These are phyloP conservation scores for Gentiana macrophylla DNA, from an alignment of 257 asterid genomes.

Conservation along the genomic window DNA sequence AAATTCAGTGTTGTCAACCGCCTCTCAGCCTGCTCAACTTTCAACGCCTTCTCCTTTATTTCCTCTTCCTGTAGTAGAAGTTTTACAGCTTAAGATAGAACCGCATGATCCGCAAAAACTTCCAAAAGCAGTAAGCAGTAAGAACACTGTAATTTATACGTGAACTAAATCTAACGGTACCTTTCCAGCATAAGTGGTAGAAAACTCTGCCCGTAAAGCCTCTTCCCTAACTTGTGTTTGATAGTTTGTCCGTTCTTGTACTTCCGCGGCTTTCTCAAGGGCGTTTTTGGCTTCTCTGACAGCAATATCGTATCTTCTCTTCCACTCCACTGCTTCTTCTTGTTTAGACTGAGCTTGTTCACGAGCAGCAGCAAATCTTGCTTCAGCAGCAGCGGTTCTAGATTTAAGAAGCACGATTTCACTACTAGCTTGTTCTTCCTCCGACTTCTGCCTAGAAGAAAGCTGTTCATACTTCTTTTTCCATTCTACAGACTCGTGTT, in stretches of 20 bases:
- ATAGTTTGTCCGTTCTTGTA: conserved; percentile 71
- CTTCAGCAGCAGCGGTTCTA: conserved; percentile 89
- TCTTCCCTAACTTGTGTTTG: conserved; percentile 81
- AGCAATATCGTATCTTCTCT: conserved; percentile 76
- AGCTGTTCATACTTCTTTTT: conserved; percentile 74
- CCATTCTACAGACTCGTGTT: conserved; percentile 73
- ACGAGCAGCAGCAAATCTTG: conserved; percentile 90
- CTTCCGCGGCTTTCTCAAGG: conserved; percentile 81
- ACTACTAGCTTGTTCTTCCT: conserved; percentile 60
- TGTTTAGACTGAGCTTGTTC: conserved; percentile 82
- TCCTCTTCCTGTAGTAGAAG: conserved; percentile 59
- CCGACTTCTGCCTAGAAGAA: conserved; percentile 57
- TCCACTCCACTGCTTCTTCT: conserved; percentile 96
- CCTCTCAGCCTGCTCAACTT: conserved; percentile 79
- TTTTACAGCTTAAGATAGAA: no score
- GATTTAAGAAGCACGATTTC: conserved; percentile 72
- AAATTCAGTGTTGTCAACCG: conserved; percentile 63
- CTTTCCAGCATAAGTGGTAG: conserved; percentile 55
- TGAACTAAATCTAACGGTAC: conserved; percentile 16
- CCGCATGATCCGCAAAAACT: no score
- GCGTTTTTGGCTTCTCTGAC: conserved; percentile 76
- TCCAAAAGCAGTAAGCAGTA: no score
- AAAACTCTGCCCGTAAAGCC: conserved; percentile 67
- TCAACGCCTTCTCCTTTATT: conserved; percentile 57
- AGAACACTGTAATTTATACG: no score